A percentile compares a stretch with the other conserved stretches of the same genome.
These are phyloP conservation scores for Meyerozyma sp. DNA, from an alignment of 1,139 yeast genomes.

Conservation along the genomic window DNA sequence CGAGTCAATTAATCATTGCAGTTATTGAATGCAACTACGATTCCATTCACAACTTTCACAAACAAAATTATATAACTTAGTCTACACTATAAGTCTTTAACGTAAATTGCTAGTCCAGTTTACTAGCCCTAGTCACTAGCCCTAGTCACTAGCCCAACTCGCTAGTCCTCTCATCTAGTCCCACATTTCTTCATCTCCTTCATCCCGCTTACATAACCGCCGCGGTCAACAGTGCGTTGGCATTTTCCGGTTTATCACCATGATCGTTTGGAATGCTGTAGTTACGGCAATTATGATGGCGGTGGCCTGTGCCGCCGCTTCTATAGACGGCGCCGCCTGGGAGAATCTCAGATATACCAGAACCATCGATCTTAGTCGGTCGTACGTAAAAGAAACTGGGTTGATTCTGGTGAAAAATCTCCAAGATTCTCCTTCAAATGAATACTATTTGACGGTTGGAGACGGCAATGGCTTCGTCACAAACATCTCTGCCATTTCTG, in stretches of 20 bases:
- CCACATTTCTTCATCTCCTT: too few species aligned
- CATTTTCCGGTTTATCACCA: neutral
- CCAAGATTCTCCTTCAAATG: slow-evolving; percentile 47
- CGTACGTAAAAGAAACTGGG: slow-evolving; percentile 63
- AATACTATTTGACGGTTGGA: slow-evolving; percentile 52
- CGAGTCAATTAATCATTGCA: too few species aligned
- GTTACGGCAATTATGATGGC: neutral
- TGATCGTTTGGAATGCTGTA: neutral
- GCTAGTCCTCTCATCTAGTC: too few species aligned
- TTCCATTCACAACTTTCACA: too few species aligned
- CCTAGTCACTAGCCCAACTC: too few species aligned
- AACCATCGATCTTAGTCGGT: slow-evolving; percentile 56
- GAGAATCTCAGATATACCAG: slow-evolving; percentile 42
- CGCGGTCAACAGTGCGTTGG: neutral
- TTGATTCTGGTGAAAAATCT: slow-evolving; percentile 55
- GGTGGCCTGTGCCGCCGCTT: slow-evolving; percentile 5
- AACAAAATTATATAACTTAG: too few species aligned
- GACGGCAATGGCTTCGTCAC: slow-evolving; percentile 39
- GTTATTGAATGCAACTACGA: too few species aligned
- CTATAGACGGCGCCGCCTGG: slow-evolving; percentile 25
- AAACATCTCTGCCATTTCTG: slow-evolving; percentile 45
- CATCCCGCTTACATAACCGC: neutral
- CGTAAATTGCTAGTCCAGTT: too few species aligned
- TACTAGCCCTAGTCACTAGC: too few species aligned
- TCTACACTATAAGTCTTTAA: neutral